A percentile compares a stretch with the other conserved stretches of the same genome.
Conservation (phyloP, 208 protist genomes). For the Borovskyia barvae region DNA sequence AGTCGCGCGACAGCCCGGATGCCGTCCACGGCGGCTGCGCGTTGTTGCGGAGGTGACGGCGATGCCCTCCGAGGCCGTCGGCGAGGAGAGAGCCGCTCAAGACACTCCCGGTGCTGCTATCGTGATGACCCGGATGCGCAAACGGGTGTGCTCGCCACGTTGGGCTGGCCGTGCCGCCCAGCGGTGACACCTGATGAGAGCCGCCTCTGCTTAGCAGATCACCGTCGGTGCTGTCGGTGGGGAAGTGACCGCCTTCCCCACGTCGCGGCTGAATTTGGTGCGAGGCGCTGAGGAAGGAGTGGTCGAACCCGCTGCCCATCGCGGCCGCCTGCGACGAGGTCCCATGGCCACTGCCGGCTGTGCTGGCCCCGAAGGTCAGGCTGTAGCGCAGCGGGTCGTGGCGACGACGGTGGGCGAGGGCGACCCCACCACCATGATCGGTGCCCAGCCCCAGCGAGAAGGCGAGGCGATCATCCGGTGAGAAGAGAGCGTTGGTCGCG, state of each 20-base stretch:
- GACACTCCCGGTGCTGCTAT: no score
- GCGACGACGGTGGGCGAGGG: no score
- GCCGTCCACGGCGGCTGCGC: background rate
- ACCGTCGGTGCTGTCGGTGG: no score
- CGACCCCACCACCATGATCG: conserved; percentile 1
- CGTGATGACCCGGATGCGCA: no score
- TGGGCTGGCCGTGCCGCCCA: background rate
- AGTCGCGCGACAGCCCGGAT: background rate
- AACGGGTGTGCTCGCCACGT: no score
- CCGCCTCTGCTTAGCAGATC: no score
- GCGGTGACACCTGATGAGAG: no score
- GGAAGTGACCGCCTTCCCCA: no score
- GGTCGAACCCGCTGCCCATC: no score
- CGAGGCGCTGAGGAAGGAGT: background rate
- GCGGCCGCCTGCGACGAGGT: no score
- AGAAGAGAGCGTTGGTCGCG: background rate
- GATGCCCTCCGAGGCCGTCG: background rate
- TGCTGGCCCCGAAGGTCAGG: background rate
- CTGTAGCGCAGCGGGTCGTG: conserved; percentile 1
- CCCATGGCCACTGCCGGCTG: background rate
- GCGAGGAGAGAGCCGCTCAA: no score
- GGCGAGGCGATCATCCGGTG: background rate
- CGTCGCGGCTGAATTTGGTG: no score
- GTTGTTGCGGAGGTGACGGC: background rate
- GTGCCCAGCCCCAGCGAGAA: background rate